phyloP scores from a whole-genome alignment of 73 alveolate species.

The Uronychia binucleata region DNA sequence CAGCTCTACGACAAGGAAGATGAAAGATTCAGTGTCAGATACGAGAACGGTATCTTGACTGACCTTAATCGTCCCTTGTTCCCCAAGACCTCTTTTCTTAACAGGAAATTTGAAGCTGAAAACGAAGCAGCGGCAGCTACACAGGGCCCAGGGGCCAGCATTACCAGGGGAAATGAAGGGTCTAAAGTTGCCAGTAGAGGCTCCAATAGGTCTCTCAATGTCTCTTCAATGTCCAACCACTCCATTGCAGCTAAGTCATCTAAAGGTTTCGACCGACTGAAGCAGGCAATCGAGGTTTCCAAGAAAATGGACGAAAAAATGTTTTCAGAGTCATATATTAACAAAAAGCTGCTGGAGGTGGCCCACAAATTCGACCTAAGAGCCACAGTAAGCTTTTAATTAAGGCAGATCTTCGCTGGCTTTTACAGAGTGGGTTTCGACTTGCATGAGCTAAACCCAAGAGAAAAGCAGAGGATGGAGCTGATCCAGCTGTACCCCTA shows the following conservation, averaged over 20 bases:
- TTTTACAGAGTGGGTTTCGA: conserved; percentile 94
- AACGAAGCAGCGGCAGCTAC: conserved; percentile 13
- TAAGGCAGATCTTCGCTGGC: conserved; percentile 70
- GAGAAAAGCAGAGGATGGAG: conserved; percentile 94
- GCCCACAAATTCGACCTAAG: conserved; percentile 88
- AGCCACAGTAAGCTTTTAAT: conserved; percentile 56
- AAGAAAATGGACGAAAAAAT: conserved; percentile 36
- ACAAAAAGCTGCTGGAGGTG: conserved; percentile 75
- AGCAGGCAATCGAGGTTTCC: conserved; percentile 76
- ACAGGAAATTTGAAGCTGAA: conserved; percentile 63
- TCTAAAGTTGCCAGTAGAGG: neutral
- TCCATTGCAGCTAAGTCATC: conserved; percentile 27
- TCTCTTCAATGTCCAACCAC: neutral
- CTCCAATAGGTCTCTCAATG: neutral
- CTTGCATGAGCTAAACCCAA: conserved; percentile 86
- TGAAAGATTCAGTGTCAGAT: conserved; percentile 81
- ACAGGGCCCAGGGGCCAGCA: no score
- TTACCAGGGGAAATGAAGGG: neutral
- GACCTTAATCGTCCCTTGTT: conserved; percentile 84
- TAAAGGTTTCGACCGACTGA: conserved; percentile 70
- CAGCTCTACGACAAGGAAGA: conserved; percentile 92
- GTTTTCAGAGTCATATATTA: conserved; percentile 75
- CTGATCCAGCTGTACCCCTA: conserved; percentile 94
- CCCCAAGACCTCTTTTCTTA: conserved; percentile 80
- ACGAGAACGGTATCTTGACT: conserved; percentile 84